Conservation (phyloP, 441 rosid species). For the Erysimum cheiri region DNA sequence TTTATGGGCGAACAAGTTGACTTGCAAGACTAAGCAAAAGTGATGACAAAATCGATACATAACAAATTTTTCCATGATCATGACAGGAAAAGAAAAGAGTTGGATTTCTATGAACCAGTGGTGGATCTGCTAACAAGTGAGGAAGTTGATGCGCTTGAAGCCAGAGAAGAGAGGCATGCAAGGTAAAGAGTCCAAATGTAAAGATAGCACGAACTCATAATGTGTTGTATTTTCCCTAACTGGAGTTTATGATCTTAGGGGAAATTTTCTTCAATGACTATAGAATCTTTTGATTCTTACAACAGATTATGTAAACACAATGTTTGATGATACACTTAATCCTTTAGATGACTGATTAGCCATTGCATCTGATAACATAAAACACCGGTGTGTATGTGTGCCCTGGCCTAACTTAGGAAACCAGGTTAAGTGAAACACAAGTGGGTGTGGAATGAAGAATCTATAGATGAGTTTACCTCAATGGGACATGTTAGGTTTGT, state of each 20-base stretch:
- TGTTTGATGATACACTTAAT: constrained; percentile 7
- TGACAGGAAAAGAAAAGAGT: constrained; percentile 89
- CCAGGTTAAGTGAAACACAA: constrained; percentile 25
- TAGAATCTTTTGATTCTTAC: no score
- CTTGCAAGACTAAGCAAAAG: constrained; percentile 3
- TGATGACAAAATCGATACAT: constrained; percentile 1
- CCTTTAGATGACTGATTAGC: constrained; percentile 1
- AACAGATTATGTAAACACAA: no score
- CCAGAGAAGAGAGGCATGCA: constrained; percentile 68
- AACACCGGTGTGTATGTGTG: not conserved
- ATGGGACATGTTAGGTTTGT: constrained; percentile 37
- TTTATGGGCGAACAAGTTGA: not conserved
- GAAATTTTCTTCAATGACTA: no score
- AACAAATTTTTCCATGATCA: constrained; percentile 3
- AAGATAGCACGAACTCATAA: constrained; percentile 11
- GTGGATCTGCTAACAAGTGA: constrained; percentile 81
- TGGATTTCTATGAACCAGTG: constrained; percentile 80
- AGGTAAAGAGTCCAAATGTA: constrained; percentile 49
- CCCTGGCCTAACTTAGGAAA: constrained; percentile 7
- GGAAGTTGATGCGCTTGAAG: constrained; percentile 87
- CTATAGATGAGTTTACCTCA: constrained; percentile 23
- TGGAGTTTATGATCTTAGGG: constrained; percentile 8
- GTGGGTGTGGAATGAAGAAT: constrained; percentile 30
- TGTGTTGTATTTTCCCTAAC: constrained; percentile 32
- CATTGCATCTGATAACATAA: not conserved